A percentile compares a stretch with the other conserved stretches of the same genome.
These are phyloP conservation scores for Colletotrichum incanum DNA, from an alignment of 2,329 filamentous ascomycete species.

Conservation along the genomic window DNA sequence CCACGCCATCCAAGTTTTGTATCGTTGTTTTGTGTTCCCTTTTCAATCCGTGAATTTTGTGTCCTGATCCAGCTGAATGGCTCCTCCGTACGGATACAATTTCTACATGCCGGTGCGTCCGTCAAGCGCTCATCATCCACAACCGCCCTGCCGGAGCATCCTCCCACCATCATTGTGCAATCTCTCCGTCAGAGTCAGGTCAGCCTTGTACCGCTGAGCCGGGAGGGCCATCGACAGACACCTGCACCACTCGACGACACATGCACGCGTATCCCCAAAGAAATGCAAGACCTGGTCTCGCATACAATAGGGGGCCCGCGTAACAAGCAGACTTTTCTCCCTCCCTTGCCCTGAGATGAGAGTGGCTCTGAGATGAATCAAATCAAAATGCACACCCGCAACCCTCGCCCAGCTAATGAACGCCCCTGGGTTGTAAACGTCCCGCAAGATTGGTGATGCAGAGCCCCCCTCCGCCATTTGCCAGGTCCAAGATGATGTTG, in stretches of 20 bases:
- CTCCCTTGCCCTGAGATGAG: background rate
- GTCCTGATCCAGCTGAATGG: slow-evolving; percentile 34
- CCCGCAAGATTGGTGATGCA: background rate
- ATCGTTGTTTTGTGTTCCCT: background rate
- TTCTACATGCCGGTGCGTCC: background rate
- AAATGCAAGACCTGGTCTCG: background rate
- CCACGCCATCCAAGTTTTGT: background rate
- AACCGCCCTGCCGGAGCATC: slow-evolving; percentile 22
- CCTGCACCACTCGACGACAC: background rate
- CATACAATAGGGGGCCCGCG: background rate
- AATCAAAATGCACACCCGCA: background rate
- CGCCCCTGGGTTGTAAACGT: background rate
- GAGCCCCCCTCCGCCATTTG: background rate
- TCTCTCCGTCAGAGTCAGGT: slow-evolving; percentile 15
- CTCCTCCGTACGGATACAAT: background rate
- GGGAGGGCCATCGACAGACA: background rate
- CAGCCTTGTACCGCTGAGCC: slow-evolving; percentile 8
- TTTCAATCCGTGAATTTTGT: background rate
- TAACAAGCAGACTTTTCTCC: background rate
- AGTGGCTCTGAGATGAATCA: background rate
- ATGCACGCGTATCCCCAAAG: background rate
- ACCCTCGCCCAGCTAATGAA: background rate
- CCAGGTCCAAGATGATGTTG: background rate
- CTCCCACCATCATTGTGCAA: background rate
- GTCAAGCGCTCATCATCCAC: slow-evolving; percentile 9